Conservation (phyloP, 2,329 filamentous ascomycete species). For the Neopestalotiopsis clavispora region DNA sequence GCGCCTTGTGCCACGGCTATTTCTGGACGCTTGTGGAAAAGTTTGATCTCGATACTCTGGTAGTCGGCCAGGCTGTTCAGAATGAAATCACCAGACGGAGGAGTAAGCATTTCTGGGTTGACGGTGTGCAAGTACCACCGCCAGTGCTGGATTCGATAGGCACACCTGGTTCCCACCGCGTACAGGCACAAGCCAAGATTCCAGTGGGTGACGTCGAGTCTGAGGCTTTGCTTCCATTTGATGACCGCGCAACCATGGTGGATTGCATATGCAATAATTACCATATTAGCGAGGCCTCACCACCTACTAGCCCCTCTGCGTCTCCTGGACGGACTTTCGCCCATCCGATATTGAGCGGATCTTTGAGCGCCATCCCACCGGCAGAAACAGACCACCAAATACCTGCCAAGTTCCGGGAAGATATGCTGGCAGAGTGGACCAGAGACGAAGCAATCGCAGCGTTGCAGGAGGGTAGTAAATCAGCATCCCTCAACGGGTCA, state of each 20-base stretch:
- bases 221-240: conserved; percentile 75
- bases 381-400: conserved; percentile 57
- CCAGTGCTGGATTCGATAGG: conserved; percentile 66
- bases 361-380: conserved; percentile 44
- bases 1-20: conserved; percentile 87
- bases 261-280: conserved; percentile 78
- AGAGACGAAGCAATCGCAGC: conserved; percentile 73
- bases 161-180: conserved; percentile 50
- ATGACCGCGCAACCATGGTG: conserved; percentile 73
- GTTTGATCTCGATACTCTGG: conserved; percentile 75
- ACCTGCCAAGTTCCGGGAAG: conserved; percentile 70
- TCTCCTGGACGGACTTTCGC: conserved; percentile 71
- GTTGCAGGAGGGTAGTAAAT: conserved; percentile 71
- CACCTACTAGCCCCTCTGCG: conserved; percentile 70
- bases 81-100: conserved; percentile 78
- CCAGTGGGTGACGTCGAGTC: conserved; percentile 60
- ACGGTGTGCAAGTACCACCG: conserved; percentile 74
- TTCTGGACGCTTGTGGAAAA: conserved; percentile 80
- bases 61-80: conserved; percentile 72
- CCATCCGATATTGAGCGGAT: conserved; percentile 63
- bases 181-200: conserved; percentile 46
- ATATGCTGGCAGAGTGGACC: conserved; percentile 81
- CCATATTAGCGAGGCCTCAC: conserved; percentile 63
- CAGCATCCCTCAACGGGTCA: conserved; percentile 78
- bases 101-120: conserved; percentile 78